phyloP scores from a whole-genome alignment of 2,329 filamentous ascomycete genomes.

The Arachnomyces sp. region DNA sequence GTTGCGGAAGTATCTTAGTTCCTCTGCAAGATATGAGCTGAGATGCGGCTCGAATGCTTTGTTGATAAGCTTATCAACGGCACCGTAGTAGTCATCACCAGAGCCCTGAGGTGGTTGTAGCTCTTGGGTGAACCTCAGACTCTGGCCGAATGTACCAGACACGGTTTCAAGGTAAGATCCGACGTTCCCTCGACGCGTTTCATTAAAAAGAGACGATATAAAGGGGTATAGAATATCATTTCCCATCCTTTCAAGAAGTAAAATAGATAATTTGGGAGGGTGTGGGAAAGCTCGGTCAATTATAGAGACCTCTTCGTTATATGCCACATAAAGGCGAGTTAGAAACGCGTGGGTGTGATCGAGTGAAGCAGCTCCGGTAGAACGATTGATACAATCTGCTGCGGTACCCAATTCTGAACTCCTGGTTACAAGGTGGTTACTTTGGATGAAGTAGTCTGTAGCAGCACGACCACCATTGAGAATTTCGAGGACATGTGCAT shows the following conservation, averaged over 20 bases:
- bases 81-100: constrained; percentile 53
- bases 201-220: constrained; percentile 75
- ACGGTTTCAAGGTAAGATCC: constrained; percentile 77
- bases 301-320: constrained; percentile 74
- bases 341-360: constrained; percentile 80
- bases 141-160: constrained; percentile 81
- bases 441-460: constrained; percentile 79
- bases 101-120: constrained; percentile 56
- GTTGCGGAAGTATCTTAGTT: constrained; percentile 75
- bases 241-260: constrained; percentile 72
- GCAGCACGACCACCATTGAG: constrained; percentile 74
- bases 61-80: constrained; percentile 60
- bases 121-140: constrained; percentile 65
- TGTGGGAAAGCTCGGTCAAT: constrained; percentile 78
- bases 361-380: constrained; percentile 62
- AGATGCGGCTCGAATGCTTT: constrained; percentile 83
- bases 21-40: constrained; percentile 87
- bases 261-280: constrained; percentile 62
- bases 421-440: constrained; percentile 75
- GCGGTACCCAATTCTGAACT: constrained; percentile 64
- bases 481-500: constrained; percentile 74
- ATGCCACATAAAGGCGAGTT: constrained; percentile 60
- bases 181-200: constrained; percentile 68
- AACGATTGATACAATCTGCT: constrained; percentile 70
- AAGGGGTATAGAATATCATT: constrained; percentile 82